Percentiles rank a stretch among this genome's conserved stretches.
Evolutionary conservation across 2,329 filamentous ascomycete genomes (phyloP).

Genomic region (Aspergillus glaucus): DNA sequence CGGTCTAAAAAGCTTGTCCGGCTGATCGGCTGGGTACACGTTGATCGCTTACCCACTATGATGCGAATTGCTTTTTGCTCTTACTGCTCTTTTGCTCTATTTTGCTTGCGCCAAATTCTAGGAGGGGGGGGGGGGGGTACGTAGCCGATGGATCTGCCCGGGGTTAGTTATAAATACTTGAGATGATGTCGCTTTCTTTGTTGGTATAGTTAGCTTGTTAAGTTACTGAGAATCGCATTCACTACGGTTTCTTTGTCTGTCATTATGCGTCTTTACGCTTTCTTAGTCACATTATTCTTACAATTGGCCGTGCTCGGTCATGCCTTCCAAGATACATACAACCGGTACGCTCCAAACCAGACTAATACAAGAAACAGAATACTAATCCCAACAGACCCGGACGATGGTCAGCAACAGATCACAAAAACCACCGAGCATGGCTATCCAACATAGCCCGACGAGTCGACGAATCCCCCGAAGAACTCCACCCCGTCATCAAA

Average conservation of each 20-base stretch:
- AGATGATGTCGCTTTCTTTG: background rate
- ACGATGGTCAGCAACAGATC: constrained; percentile 59
- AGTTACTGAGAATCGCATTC: too few relatives aligned
- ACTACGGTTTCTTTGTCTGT: background rate
- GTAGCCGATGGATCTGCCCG: background rate
- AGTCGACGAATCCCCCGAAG: constrained; percentile 45
- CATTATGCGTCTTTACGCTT: background rate
- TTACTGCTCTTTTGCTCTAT: too few relatives aligned
- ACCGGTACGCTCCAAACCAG: background rate
- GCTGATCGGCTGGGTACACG: background rate
- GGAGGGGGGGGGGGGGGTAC: background rate
- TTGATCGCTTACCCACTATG: background rate
- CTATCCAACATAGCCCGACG: constrained; percentile 52
- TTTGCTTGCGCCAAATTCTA: background rate
- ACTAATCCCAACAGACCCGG: constrained; percentile 38
- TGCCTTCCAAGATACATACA: background rate
- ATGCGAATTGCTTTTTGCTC: background rate
- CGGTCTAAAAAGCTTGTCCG: background rate
- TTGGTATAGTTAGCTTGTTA: background rate
- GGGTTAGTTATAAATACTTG: background rate
- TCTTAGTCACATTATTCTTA: background rate
- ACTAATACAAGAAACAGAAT: background rate
- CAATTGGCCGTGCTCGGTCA: background rate
- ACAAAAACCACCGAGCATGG: constrained; percentile 58
- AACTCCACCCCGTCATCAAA: constrained; percentile 54